Evolutionary conservation across 2,329 filamentous ascomycete genomes (phyloP), one percentile per base, ranked within the genome.

Genomic region (Penicillium hordei): DNA sequence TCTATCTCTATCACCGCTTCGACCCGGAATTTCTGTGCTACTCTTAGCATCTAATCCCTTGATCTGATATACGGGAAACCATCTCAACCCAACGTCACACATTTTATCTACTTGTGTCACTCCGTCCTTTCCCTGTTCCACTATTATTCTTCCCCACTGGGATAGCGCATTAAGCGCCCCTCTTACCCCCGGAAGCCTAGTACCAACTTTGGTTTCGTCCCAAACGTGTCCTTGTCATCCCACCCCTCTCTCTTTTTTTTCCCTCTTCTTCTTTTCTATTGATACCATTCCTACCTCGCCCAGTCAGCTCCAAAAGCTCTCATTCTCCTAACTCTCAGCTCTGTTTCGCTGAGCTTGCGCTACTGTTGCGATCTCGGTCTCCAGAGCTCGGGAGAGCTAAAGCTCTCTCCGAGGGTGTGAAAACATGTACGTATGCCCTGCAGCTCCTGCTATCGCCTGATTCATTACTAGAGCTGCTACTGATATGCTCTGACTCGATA

Each of bases 401-500:
- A 55, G 57, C 57, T 59, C 57, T 59, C 57, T 51, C 46, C 40
- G 57, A 56, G 52, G 51, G 13, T 27, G 49, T 31, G 39, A 31
- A 43, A 56, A 25, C 27, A 59, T 59, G 57, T 59, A 52, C 23
- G 57, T 54, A 21, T 31, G 1, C 21, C 10, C 10, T 25, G 17
- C 17, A 3, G 27, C 17, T n/a, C 17, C 23, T 27, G 15, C 9
- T 5, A 6, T 2, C 15, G 19, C 27, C 5, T 15, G 15, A 36
- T 13, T 6, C 5, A 25, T 21, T 9, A 17, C 21, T 43, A n/a
- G 38, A 51, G 6, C 23, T 23, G n/a, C 1, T 36, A 15, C 55
- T 57, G 43, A 57, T 43, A 58, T 55, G 25, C 17, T n/a, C 4
- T 27, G 29, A 36, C 19, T 33, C 17, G 52, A 57, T 70, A 99